phyloP scores from a whole-genome alignment of 352 stramenopile species.

The Globisporangium acanthophoron region DNA sequence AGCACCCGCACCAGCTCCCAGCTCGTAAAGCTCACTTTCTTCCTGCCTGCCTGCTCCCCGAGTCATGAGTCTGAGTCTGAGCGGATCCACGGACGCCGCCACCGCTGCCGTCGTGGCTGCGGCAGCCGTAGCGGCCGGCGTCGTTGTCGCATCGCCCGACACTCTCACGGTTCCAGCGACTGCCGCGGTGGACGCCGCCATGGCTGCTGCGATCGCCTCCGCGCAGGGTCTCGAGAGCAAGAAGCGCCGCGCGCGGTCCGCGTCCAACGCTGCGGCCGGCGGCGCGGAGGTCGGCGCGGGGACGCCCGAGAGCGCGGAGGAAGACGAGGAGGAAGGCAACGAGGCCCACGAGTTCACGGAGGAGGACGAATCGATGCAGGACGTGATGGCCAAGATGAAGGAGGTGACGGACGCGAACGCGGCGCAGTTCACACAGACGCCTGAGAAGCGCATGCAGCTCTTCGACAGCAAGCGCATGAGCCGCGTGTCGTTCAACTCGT shows the following conservation, averaged over 20 bases:
- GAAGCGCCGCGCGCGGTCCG: conserved; percentile 24
- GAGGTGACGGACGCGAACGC: conserved; percentile 29
- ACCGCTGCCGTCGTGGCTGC: background rate
- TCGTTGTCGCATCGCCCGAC: background rate
- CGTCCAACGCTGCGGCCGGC: background rate
- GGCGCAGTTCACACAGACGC: conserved; percentile 25
- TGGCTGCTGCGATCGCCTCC: conserved; percentile 11
- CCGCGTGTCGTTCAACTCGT: conserved; percentile 82
- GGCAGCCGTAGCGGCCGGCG: background rate
- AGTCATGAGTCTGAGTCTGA: background rate
- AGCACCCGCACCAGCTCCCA: too few species aligned
- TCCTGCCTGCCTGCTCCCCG: too few species aligned
- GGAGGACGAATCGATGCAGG: conserved; percentile 44
- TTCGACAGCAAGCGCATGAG: conserved; percentile 82
- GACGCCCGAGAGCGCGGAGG: conserved; percentile 18
- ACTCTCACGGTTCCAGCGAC: background rate
- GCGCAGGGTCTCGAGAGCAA: conserved; percentile 26
- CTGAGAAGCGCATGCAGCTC: conserved; percentile 41
- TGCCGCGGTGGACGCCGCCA: background rate
- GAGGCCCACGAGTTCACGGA: conserved; percentile 43
- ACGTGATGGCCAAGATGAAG: conserved; percentile 71
- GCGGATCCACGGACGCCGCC: background rate
- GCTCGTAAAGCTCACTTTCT: too few species aligned
- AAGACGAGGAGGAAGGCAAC: conserved; percentile 25
- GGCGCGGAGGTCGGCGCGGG: background rate